phyloP scores from a whole-genome alignment of 2,329 filamentous ascomycete genomes.

The Sarocladium kiliense region DNA sequence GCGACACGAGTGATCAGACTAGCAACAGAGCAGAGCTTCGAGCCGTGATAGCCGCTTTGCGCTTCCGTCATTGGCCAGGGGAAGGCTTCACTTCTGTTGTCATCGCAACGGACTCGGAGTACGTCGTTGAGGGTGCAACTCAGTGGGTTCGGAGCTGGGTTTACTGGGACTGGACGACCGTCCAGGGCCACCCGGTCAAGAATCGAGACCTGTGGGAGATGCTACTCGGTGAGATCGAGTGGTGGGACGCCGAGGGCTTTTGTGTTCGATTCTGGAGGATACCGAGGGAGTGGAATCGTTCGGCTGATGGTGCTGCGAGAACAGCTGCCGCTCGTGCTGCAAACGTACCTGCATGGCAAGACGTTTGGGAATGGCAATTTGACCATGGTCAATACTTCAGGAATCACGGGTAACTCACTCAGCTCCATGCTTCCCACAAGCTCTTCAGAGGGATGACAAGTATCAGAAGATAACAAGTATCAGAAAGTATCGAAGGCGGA shows the following conservation, averaged over 20 bases:
- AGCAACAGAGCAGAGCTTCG: slow-evolving; percentile 53
- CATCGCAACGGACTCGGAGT: slow-evolving; percentile 49
- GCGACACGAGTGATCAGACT: slow-evolving; percentile 30
- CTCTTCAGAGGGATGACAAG: too few species aligned
- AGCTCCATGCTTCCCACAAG: too few species aligned
- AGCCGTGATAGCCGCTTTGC: slow-evolving; percentile 45
- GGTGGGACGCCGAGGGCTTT: slow-evolving; percentile 19
- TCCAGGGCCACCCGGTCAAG: slow-evolving; percentile 27
- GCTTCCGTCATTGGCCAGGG: slow-evolving; percentile 35
- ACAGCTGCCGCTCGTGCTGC: background rate
- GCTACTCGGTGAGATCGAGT: slow-evolving; percentile 32
- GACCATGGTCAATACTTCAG: too few species aligned
- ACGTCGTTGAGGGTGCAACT: slow-evolving; percentile 41
- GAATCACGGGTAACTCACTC: too few species aligned
- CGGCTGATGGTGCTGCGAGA: slow-evolving; percentile 34
- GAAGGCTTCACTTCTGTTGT: slow-evolving; percentile 38
- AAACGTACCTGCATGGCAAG: background rate
- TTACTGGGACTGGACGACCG: slow-evolving; percentile 37
- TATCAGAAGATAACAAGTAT: too few species aligned
- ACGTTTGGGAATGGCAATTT: background rate
- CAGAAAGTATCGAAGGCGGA: too few species aligned
- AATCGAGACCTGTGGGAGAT: slow-evolving; percentile 49
- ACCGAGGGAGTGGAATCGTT: slow-evolving; percentile 33
- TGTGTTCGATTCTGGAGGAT: slow-evolving; percentile 44
- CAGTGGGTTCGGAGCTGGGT: slow-evolving; percentile 38